Evolutionary conservation across 345 rosid genomes (phyloP), one percentile per base, ranked within the genome.

Genomic region (Eucalyptus globulus): DNA sequence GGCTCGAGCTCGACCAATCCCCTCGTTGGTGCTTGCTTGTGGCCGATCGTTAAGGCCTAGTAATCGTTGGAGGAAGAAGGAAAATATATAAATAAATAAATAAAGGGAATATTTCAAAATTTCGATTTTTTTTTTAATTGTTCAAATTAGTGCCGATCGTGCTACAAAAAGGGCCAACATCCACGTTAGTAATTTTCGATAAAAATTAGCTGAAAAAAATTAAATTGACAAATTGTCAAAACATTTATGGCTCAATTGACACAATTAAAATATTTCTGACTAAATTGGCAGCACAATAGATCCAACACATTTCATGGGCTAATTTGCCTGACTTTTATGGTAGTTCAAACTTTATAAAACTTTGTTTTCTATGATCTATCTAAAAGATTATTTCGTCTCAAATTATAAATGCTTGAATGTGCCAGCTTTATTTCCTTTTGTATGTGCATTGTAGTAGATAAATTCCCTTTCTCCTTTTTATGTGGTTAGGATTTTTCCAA

Each of bases 131-230:
- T 51, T 53, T 53, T 1, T 16, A 53, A 19, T 19, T 53, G 11
- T 53, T 53, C 8, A 1, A 24, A 53, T 19, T 2, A 19, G 2
- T 53, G 56, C 4, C 11, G 0, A 19, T 53, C 5, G 0, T 53
- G 22, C 58, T 53, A 53, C 24, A 53, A 19, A 53, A 8, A 53
- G 0, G 0, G 4, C 2, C 2, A 53, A 53, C 24, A 0, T 53
- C 5, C 10, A 53, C 2, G 0, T 53, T 0, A 8, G 10, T 53
- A 53, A 53, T 53, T 53, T 53, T 2, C 1, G 5, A 53, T 53
- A 53, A 19, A 53, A 53, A 3, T 3, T 53, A 19, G 1, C 1
- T 53, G 1, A 53, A 53, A 3, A 3, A 0, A 3, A 53, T 2
- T 53, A 53, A 53, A 19, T 53, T 19, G 56, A 53, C 4, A 19